phyloP scores from a whole-genome alignment of 257 asterid species.

The Solanum virginianum region DNA sequence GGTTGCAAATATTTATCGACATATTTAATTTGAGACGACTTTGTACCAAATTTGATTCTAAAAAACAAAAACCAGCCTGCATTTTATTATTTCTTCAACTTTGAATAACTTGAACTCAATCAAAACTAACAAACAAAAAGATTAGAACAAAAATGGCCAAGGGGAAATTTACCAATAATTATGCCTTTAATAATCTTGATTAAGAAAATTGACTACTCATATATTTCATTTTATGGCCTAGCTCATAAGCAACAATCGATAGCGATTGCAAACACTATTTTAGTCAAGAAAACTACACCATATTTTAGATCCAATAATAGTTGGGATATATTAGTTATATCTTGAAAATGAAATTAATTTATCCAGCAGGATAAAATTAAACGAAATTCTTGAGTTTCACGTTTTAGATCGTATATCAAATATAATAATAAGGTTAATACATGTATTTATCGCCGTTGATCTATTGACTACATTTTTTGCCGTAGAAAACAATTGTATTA shows the following conservation, averaged over 20 bases:
- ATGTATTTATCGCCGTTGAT: background rate
- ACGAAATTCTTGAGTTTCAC: background rate
- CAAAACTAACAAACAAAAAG: background rate
- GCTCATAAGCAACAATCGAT: background rate
- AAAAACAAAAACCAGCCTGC: background rate
- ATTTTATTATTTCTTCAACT: background rate
- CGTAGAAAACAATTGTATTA: background rate
- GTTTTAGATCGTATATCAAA: background rate
- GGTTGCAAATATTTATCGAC: background rate
- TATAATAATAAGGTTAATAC: background rate
- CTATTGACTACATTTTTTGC: background rate
- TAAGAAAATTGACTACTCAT: background rate
- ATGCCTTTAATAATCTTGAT: background rate
- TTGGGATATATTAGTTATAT: background rate
- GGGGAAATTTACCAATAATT: background rate
- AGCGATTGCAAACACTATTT: background rate
- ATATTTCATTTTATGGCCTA: background rate
- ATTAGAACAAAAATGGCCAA: background rate
- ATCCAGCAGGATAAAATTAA: background rate
- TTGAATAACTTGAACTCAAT: background rate
- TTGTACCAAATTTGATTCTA: background rate
- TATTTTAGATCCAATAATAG: background rate
- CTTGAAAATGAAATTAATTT: background rate
- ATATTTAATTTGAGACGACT: background rate
- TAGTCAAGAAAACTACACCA: background rate